Evolutionary conservation across 768 basidiomycete genomes (phyloP).

Genomic region (Suillus cothurnatus): DNA sequence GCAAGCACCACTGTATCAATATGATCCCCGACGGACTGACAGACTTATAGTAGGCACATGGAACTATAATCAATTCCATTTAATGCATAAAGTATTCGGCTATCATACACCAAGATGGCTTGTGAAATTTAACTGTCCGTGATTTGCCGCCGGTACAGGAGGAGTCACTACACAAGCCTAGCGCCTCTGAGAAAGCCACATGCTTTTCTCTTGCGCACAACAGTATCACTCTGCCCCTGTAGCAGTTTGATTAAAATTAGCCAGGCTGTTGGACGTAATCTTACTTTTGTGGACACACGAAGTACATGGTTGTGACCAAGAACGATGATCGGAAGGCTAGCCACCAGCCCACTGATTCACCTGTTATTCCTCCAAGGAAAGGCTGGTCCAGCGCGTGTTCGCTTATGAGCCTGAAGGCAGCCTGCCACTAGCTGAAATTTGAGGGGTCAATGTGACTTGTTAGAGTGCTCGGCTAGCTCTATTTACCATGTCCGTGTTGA

Average conservation of each 20-base stretch:
- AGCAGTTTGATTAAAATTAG: neutral
- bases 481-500: neutral
- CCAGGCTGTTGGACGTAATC: neutral
- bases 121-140: neutral
- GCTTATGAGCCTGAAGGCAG: neutral
- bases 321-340: neutral
- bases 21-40: neutral
- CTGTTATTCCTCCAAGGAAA: neutral
- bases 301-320: neutral
- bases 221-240: neutral
- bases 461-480: neutral
- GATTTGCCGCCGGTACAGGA: neutral
- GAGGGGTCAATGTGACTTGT: neutral
- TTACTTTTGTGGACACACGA: neutral
- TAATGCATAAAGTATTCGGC: neutral
- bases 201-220: neutral
- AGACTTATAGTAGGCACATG: neutral
- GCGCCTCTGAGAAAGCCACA: neutral
- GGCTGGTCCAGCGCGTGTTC: neutral
- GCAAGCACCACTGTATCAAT: conserved; percentile 7
- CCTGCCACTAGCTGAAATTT: neutral
- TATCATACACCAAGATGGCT: neutral
- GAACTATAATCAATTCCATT: neutral
- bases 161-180: too few relatives aligned
- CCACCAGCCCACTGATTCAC: neutral